Evolutionary conservation across 768 basidiomycete species (phyloP).

Genomic region (Sutorius australiensis): DNA sequence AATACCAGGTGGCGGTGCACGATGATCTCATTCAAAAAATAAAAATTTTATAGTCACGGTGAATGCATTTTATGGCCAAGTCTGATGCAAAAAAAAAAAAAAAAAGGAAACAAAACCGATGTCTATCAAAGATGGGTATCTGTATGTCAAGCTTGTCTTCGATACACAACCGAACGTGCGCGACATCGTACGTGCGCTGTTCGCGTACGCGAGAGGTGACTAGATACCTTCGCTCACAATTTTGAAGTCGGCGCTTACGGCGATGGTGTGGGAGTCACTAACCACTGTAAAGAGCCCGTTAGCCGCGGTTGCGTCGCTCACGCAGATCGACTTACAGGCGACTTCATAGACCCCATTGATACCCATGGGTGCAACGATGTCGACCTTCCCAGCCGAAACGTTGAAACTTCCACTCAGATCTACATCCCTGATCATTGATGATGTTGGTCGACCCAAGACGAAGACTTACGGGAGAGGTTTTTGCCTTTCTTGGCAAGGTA

Average conservation of each 20-base stretch:
- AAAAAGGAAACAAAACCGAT: background rate
- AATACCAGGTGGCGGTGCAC: too few species aligned
- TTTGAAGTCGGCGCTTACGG: constrained; percentile 19
- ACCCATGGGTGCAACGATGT: constrained; percentile 30
- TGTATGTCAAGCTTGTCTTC: background rate
- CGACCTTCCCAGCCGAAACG: constrained; percentile 26
- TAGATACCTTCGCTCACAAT: constrained; percentile 5
- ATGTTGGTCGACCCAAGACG: background rate
- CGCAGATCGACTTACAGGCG: constrained; percentile 23
- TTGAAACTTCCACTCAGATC: constrained; percentile 29
- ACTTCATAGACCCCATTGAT: constrained; percentile 31
- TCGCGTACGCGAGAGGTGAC: background rate
- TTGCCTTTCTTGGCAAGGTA: constrained; percentile 22
- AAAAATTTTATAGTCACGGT: too few species aligned
- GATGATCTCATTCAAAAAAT: too few species aligned
- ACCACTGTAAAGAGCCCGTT: constrained; percentile 20
- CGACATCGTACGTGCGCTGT: background rate
- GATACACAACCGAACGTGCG: too few species aligned
- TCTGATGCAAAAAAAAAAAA: background rate
- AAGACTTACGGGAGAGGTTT: constrained; percentile 25
- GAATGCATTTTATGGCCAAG: too few species aligned
- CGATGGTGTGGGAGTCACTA: background rate
- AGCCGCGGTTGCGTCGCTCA: background rate
- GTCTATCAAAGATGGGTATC: background rate
- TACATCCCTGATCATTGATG: constrained; percentile 10